These are phyloP conservation scores for Beauveria scarabaeidicola DNA, from an alignment of 2,329 filamentous ascomycete species.

Conservation along the genomic window DNA sequence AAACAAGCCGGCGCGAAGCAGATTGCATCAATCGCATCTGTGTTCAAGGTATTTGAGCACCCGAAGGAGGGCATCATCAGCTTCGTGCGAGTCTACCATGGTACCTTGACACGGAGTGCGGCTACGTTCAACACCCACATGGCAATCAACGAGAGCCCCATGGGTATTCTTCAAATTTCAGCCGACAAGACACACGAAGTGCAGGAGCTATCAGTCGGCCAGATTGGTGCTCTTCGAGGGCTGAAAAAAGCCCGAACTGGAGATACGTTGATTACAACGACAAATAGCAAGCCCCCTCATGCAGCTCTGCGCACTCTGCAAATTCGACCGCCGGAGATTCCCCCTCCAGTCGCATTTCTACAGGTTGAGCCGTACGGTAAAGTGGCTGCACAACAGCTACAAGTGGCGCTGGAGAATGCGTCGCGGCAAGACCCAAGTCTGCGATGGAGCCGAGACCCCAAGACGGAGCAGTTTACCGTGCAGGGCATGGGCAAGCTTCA, in stretches of 20 bases:
- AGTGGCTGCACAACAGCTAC: conserved; percentile 70
- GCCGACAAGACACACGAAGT: conserved; percentile 82
- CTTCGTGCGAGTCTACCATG: conserved; percentile 87
- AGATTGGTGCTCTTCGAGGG: conserved; percentile 89
- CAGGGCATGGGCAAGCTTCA: conserved; percentile 96
- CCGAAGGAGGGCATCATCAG: conserved; percentile 77
- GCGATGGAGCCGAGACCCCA: conserved; percentile 73
- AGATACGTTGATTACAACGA: conserved; percentile 77
- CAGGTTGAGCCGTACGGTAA: conserved; percentile 75
- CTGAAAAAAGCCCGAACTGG: conserved; percentile 88
- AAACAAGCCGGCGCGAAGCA: conserved; percentile 26
- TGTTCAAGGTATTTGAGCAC: conserved; percentile 95
- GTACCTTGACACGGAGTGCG: conserved; percentile 64
- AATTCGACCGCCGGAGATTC: conserved; percentile 78
- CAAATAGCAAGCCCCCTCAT: conserved; percentile 52
- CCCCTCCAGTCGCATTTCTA: conserved; percentile 94
- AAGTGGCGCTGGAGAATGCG: conserved; percentile 66
- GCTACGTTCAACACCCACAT: conserved; percentile 83
- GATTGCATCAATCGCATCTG: conserved; percentile 48
- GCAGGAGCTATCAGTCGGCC: conserved; percentile 68
- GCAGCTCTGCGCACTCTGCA: conserved; percentile 66
- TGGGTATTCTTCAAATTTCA: conserved; percentile 80
- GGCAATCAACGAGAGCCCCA: conserved; percentile 67
- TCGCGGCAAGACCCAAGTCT: conserved; percentile 89
- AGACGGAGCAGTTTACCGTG: conserved; percentile 86